Conservation (phyloP, 441 rosid genomes). For the Populus tomentosa region DNA sequence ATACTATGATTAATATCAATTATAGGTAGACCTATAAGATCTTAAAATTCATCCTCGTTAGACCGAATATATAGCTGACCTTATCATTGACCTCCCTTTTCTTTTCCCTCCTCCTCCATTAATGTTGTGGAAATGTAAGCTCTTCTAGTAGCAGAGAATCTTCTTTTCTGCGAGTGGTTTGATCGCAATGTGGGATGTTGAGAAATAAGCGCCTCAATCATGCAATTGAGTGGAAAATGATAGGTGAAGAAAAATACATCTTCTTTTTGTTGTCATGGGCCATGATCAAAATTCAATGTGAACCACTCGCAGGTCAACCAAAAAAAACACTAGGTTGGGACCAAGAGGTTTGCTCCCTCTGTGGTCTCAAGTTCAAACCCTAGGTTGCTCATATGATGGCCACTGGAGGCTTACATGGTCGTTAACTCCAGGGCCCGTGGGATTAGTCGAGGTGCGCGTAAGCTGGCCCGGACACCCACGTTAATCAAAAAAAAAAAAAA, state of each 20-base stretch:
- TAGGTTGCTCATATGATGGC: too few species aligned
- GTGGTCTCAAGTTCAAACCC: too few species aligned
- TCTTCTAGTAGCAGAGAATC: neutral
- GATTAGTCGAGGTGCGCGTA: too few species aligned
- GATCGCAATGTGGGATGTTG: neutral
- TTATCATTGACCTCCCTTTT: conserved; percentile 2
- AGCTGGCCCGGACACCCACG: too few species aligned
- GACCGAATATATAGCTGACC: neutral
- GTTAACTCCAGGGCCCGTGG: too few species aligned
- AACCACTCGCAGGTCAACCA: neutral
- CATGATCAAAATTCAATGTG: neutral
- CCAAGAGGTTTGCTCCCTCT: too few species aligned
- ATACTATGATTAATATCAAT: neutral
- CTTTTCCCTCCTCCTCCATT: neutral
- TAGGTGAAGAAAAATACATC: neutral
- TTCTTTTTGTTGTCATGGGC: neutral
- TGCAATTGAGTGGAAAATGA: neutral
- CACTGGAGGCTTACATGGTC: too few species aligned
- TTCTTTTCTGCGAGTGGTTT: neutral
- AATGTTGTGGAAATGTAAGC: neutral
- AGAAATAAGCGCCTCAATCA: neutral
- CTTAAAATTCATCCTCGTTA: neutral
- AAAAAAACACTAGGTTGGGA: too few species aligned
- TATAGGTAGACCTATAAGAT: neutral
- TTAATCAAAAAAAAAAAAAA: too few species aligned